phyloP scores from a whole-genome alignment of 495 filamentous ascomycete genomes.

The Aspergillus saccharolyticus region DNA sequence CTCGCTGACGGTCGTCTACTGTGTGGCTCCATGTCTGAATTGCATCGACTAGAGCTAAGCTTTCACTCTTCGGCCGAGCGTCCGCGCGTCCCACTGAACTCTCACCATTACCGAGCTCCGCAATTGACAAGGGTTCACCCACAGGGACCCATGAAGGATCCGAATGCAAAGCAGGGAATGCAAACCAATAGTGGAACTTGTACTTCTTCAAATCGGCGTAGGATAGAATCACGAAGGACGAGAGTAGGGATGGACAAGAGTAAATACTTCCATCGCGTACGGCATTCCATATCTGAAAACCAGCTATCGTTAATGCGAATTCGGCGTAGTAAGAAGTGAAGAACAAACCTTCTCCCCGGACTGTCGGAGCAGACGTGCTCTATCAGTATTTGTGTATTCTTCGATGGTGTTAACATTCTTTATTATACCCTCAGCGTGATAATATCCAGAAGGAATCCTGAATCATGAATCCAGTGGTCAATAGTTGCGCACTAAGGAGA shows the following conservation, averaged over 20 bases:
- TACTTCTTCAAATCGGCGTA: conserved; percentile 97
- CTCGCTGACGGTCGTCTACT: conserved; percentile 75
- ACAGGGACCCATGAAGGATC: conserved; percentile 68
- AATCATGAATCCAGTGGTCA: background rate
- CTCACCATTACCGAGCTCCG: background rate
- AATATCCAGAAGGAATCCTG: conserved; percentile 67
- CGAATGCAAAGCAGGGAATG: conserved; percentile 86
- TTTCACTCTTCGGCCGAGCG: conserved; percentile 59
- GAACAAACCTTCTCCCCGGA: conserved; percentile 66
- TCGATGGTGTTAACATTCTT: conserved; percentile 96
- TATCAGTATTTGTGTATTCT: conserved; percentile 77
- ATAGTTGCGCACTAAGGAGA: background rate
- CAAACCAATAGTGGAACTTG: conserved; percentile 91
- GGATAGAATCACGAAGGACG: conserved; percentile 83
- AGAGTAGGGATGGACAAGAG: conserved; percentile 82
- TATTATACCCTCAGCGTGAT: conserved; percentile 86
- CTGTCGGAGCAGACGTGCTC: conserved; percentile 62
- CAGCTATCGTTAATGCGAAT: background rate
- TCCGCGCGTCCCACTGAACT: conserved; percentile 24
- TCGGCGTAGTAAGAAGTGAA: background rate
- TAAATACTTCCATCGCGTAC: conserved; percentile 95
- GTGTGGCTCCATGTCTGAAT: conserved; percentile 82
- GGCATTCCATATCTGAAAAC: conserved; percentile 83
- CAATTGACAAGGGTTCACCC: conserved; percentile 7
- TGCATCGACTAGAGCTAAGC: conserved; percentile 65